These are phyloP conservation scores for Boletellus deceptivus DNA, from an alignment of 1,284 basidiomycete species.

Conservation along the genomic window DNA sequence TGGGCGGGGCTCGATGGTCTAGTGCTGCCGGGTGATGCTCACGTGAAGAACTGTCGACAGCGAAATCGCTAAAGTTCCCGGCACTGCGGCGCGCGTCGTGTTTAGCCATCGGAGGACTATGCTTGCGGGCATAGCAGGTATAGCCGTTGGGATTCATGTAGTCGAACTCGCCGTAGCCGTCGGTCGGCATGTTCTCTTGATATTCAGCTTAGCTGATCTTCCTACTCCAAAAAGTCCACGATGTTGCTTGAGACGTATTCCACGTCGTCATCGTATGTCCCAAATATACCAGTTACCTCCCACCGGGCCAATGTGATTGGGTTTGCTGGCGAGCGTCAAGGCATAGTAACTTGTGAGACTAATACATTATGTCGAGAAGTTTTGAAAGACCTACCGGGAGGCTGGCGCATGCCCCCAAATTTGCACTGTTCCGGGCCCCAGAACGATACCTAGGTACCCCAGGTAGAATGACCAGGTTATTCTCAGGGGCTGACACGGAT, in stretches of 20 bases:
- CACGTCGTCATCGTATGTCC: constrained; percentile 44
- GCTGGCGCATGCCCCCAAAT: constrained; percentile 1
- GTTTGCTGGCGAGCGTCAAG: constrained; percentile 62
- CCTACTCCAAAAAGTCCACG: constrained; percentile 60
- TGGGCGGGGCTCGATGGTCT: too few species aligned
- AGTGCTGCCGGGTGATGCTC: too few species aligned
- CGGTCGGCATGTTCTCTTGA: constrained; percentile 59
- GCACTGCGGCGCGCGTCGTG: too few species aligned
- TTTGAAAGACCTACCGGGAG: constrained; percentile 42
- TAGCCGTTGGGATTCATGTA: too few species aligned
- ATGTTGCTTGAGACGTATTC: constrained; percentile 41
- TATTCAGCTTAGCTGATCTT: constrained; percentile 55
- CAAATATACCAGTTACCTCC: constrained; percentile 15
- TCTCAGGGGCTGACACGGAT: too few species aligned
- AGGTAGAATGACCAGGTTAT: too few species aligned
- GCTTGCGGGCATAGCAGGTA: too few species aligned
- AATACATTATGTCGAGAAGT: constrained; percentile 52
- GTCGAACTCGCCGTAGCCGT: constrained; percentile 48
- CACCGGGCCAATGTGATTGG: constrained; percentile 53
- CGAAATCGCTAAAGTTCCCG: too few species aligned
- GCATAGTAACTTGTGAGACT: constrained; percentile 49
- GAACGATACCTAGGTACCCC: too few species aligned
- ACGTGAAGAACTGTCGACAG: too few species aligned
- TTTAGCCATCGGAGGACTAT: too few species aligned
- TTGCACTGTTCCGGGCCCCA: too few species aligned